Base-by-base conservation (phyloP, 768 basidiomycete genomes). In the Vararia minispora region DNA sequence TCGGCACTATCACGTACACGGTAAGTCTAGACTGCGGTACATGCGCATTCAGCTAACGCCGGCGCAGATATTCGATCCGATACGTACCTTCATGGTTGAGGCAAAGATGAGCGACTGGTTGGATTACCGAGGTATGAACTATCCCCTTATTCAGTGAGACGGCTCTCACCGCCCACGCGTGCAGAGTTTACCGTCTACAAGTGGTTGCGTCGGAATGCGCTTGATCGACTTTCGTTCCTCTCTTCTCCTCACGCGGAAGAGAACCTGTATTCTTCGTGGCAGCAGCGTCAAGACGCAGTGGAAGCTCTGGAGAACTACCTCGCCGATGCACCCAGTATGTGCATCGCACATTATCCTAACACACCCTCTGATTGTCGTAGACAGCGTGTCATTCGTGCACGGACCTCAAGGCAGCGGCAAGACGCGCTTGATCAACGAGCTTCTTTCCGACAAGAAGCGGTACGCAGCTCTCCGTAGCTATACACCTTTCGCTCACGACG, bases 1-100 rank as follows among this genome's bases (percentile, higher is more conserved):
- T 98, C n/a, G 94, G 91, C 9, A 80, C 82, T 2, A 49, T 98
- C 26, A 87, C 87, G 16, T 95, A 94, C 54, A 82, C 86, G 5
- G 89, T 88, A 45, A 43, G 76, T 59, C 39, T 28, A 31, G 12
- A 11, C 33, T 7, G 4, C 11, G 6, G n/a, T 27, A 17, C 3
- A 18, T 20, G 8, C 14, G 7, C 32, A 41, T 20, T 43, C 21
- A 14, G 20, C 14, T 21, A 13, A 4, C 22, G 8, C 6, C 33
- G 4, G n/a, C 11, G 1, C 44, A 94, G 84, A 74, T 97, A 36
- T 95, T 97, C 51, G 90, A 97, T 57, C 91, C 91, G 2, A 72
- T 99, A 28, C 79, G 94, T 20, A 73, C 78, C 2, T 64, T 89
- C 42, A 87, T 79, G 66, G 72, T 98, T 0, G 71, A 88, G 61